Evolutionary conservation across 208 protist species (phyloP), one percentile per base, ranked within the genome.

Genomic region (Wallacemonas collosoma): DNA sequence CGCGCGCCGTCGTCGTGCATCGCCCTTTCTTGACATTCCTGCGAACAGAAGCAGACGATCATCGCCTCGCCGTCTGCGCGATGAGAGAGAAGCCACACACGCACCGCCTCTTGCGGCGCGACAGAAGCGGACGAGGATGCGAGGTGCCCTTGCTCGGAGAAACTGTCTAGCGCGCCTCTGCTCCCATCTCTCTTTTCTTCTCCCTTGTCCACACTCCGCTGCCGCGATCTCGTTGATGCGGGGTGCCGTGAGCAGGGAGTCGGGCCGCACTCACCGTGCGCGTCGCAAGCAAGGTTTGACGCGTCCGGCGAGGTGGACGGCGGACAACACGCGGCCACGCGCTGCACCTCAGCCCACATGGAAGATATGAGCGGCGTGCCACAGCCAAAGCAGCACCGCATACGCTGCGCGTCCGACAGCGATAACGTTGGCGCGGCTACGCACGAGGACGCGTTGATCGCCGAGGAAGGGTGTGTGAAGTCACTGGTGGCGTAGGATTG

Each of bases 311-410:
- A 26, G 26, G 0, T 26, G 0, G 9, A 45, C 35, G n/a, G 45
- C 35, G 35, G 11, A 6, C 43, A 43, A 38, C 14, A 66, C 9
- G 38, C 39, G 11, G 47, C 45, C 14, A 88, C 17, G 2, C 79
- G 79, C 36, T 56, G 39, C 43, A 74, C 82, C 36, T 88, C 79
- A n/a, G 73, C 80, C 26, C 8, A 1, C 8, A 85, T 50, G 35
- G 45, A 75, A 26, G 53, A 40, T 5, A 82, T 45, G 11, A 86
- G 73, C n/a, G 77, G 68, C 45, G 65, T 73, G 26, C 84, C 84
- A 58, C 84, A 89, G 4, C 77, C 77, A 35, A 70, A 70, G 58
- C 84, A 89, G 68, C 72, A 86, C 0, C 67, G 68, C 36, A 75
- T 11, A 47, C n/a, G 11, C 17, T 39, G 53, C 11, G 55, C 9